Evolutionary conservation across 805 yeast species (phyloP).

Genomic region (Sungouiozyma ichnusensis): DNA sequence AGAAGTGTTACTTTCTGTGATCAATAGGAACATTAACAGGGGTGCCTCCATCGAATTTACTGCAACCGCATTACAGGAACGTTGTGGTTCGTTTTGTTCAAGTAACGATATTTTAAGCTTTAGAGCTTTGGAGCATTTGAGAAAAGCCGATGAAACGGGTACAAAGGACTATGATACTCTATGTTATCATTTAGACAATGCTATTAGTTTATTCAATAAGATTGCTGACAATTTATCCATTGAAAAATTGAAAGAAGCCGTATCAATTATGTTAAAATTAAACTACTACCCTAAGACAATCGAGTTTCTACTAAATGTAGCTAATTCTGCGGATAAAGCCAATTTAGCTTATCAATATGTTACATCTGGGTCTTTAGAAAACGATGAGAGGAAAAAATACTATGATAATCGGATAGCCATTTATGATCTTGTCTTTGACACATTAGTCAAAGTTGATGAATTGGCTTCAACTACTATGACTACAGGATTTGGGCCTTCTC

Average conservation of each 20-base stretch:
- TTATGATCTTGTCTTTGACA: slow-evolving; percentile 65
- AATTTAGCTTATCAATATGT: slow-evolving; percentile 49
- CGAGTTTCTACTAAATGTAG: slow-evolving; percentile 67
- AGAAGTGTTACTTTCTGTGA: slow-evolving; percentile 80
- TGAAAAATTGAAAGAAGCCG: slow-evolving; percentile 74
- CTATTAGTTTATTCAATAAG: slow-evolving; percentile 66
- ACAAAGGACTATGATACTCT: slow-evolving; percentile 60
- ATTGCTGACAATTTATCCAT: slow-evolving; percentile 68
- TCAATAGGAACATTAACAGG: slow-evolving; percentile 75
- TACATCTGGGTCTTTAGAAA: slow-evolving; percentile 38
- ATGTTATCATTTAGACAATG: slow-evolving; percentile 55
- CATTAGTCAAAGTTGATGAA: slow-evolving; percentile 62
- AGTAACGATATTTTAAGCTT: slow-evolving; percentile 87
- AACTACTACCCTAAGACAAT: slow-evolving; percentile 80
- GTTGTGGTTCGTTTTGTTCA: slow-evolving; percentile 92
- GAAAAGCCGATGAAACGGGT: slow-evolving; percentile 73
- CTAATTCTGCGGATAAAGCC: slow-evolving; percentile 54
- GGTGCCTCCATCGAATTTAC: slow-evolving; percentile 92
- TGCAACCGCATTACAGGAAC: slow-evolving; percentile 77
- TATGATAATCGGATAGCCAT: slow-evolving; percentile 46
- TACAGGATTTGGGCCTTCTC: slow-evolving; percentile 2
- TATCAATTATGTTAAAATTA: slow-evolving; percentile 64
- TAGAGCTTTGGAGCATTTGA: slow-evolving; percentile 85
- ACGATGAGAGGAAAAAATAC: slow-evolving; percentile 41
- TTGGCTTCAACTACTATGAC: slow-evolving; percentile 33